Percentiles rank a stretch among this genome's conserved stretches.
phyloP scores from a whole-genome alignment of 805 yeast genomes.

The Saturnispora bothae region DNA sequence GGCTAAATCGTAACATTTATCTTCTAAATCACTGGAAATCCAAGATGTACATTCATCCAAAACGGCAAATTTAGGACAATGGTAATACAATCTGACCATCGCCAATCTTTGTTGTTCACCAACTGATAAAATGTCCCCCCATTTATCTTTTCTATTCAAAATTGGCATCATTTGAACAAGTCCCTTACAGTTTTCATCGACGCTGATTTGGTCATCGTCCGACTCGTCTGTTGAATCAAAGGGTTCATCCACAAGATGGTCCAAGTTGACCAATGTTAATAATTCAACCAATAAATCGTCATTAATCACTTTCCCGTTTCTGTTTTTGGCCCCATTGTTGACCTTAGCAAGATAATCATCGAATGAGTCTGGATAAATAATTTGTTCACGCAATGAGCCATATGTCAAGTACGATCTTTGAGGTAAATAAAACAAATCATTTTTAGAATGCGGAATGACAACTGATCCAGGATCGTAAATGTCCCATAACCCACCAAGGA shows the following conservation, averaged over 20 bases:
- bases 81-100: conserved; percentile 86
- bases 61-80: conserved; percentile 86
- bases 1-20: conserved; percentile 77
- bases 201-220: conserved; percentile 11
- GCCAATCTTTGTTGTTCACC: conserved; percentile 93
- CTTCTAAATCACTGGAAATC: conserved; percentile 84
- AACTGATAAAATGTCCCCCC: conserved; percentile 81
- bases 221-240: conserved; percentile 14
- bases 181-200: conserved; percentile 5
- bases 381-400: conserved; percentile 76
- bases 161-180: conserved; percentile 28
- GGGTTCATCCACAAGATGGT: conserved; percentile 39
- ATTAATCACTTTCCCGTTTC: conserved; percentile 23
- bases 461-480: conserved; percentile 46
- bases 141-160: conserved; percentile 59
- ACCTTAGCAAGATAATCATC: conserved; percentile 37
- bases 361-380: conserved; percentile 74
- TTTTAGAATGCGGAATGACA: conserved; percentile 52
- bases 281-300: conserved; percentile 45
- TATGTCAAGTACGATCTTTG: conserved; percentile 82
- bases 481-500: conserved; percentile 92
- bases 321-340: conserved; percentile 21
- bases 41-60: conserved; percentile 94
- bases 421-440: conserved; percentile 77
- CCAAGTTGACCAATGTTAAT: conserved; percentile 46